Percentiles rank a stretch among this genome's conserved stretches.
Evolutionary conservation across 805 yeast genomes (phyloP).

Genomic region (Jamesozyma gamospora): DNA sequence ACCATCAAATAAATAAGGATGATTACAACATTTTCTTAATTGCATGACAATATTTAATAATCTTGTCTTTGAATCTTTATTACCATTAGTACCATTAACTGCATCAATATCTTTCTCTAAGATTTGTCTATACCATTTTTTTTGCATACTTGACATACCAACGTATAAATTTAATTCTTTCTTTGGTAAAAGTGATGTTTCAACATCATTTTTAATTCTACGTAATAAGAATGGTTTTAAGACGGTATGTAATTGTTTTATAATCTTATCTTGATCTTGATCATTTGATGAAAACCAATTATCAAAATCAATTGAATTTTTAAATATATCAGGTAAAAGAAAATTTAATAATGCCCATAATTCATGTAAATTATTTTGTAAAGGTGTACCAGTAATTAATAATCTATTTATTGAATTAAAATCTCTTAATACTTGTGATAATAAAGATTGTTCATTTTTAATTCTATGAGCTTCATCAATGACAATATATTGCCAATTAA

Average conservation of each 20-base stretch:
- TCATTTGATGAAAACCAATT: constrained; percentile 49
- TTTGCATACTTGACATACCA: constrained; percentile 69
- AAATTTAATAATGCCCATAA: constrained; percentile 75
- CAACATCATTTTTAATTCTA: constrained; percentile 72
- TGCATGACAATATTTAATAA: constrained; percentile 77
- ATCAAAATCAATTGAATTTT: constrained; percentile 66
- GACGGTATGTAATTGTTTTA: constrained; percentile 65
- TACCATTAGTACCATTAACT: constrained; percentile 68
- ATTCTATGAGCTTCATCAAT: constrained; percentile 78
- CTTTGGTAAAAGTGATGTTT: constrained; percentile 65
- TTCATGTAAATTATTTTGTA: constrained; percentile 72
- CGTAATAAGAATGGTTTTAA: constrained; percentile 66
- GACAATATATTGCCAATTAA: constrained; percentile 66
- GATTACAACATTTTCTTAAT: constrained; percentile 74
- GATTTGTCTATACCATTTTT: constrained; percentile 65
- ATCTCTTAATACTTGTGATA: constrained; percentile 65
- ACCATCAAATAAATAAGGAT: constrained; percentile 77
- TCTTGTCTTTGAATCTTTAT: constrained; percentile 65
- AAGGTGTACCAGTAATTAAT: constrained; percentile 74
- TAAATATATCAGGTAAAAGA: constrained; percentile 68
- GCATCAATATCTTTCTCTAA: constrained; percentile 78
- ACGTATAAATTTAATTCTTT: constrained; percentile 67
- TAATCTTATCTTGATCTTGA: constrained; percentile 41
- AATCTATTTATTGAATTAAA: constrained; percentile 62
- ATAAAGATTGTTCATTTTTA: constrained; percentile 62